Evolutionary conservation across 192 early-diverging fungal genomes (phyloP).

Genomic region (Coemansia sp.): DNA sequence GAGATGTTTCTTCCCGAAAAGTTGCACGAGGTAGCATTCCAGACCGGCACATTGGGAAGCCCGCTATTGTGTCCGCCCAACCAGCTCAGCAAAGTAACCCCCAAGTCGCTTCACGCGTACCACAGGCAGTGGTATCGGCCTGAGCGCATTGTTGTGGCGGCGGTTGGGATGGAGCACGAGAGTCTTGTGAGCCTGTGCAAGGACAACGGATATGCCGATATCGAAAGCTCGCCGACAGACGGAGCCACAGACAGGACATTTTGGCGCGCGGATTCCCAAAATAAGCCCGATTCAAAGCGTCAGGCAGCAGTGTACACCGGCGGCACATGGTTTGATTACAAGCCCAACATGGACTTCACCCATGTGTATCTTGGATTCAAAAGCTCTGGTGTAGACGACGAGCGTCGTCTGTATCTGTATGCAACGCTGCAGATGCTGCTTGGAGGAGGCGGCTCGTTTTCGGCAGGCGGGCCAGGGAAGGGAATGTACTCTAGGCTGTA

Average conservation of each 20-base stretch:
- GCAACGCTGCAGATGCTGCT: constrained; percentile 87
- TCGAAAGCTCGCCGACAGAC: constrained; percentile 14
- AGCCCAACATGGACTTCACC: constrained; percentile 69
- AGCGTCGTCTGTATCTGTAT: constrained; percentile 79
- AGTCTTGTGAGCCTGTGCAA: constrained; percentile 67
- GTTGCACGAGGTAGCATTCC: constrained; percentile 81
- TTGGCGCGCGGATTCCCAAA: not conserved
- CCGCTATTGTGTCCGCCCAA: constrained; percentile 72
- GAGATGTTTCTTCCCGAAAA: constrained; percentile 86
- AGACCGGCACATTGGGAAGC: constrained; percentile 76
- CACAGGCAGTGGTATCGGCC: constrained; percentile 84
- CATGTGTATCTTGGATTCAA: constrained; percentile 92
- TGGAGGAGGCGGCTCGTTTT: constrained; percentile 96
- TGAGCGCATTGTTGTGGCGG: constrained; percentile 88
- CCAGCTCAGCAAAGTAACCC: constrained; percentile 66
- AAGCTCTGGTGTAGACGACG: constrained; percentile 76
- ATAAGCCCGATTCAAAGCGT: constrained; percentile 19
- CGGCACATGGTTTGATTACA: constrained; percentile 71
- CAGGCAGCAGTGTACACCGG: constrained; percentile 78
- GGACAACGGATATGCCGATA: constrained; percentile 73
- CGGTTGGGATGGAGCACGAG: constrained; percentile 85
- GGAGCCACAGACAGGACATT: not conserved
- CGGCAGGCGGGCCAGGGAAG: constrained; percentile 96
- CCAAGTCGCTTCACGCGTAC: constrained; percentile 68
- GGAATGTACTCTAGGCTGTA: constrained; percentile 98